A percentile compares a stretch with the other conserved stretches of the same genome.
Evolutionary conservation across 371 early-diverging fungal genomes (phyloP).

Genomic region (Lichtheimia hyalospora): DNA sequence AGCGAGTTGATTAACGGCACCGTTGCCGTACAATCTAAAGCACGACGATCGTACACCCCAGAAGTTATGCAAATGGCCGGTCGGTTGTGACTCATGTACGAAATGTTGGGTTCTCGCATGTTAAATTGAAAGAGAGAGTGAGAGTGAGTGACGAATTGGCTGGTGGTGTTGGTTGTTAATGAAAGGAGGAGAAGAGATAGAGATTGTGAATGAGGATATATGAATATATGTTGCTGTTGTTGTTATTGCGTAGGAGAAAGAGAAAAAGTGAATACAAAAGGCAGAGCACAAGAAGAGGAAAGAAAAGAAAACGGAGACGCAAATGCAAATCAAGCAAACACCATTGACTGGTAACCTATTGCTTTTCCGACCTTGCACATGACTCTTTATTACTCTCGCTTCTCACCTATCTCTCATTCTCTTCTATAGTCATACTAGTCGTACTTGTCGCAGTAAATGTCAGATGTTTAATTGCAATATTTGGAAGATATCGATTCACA

Average conservation of each 20-base stretch:
- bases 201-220: no score
- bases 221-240: neutral
- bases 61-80: constrained; percentile 81
- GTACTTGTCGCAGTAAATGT: no score
- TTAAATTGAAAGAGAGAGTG: neutral
- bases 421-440: no score
- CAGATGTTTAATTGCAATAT: no score
- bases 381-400: no score
- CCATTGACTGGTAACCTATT: no score
- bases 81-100: constrained; percentile 72
- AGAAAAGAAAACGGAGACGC: neutral
- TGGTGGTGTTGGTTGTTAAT: neutral
- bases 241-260: neutral
- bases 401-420: no score
- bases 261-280: constrained; percentile 7
- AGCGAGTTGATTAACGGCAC: constrained; percentile 85
- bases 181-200: neutral
- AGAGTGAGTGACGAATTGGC: neutral
- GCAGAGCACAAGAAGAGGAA: neutral
- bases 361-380: no score
- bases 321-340: no score
- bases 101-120: constrained; percentile 86
- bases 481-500: no score
- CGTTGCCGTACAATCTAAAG: constrained; percentile 86
- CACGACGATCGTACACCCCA: constrained; percentile 86